phyloP scores from a whole-genome alignment of 768 basidiomycete genomes.

The Russula ochroleuca region DNA sequence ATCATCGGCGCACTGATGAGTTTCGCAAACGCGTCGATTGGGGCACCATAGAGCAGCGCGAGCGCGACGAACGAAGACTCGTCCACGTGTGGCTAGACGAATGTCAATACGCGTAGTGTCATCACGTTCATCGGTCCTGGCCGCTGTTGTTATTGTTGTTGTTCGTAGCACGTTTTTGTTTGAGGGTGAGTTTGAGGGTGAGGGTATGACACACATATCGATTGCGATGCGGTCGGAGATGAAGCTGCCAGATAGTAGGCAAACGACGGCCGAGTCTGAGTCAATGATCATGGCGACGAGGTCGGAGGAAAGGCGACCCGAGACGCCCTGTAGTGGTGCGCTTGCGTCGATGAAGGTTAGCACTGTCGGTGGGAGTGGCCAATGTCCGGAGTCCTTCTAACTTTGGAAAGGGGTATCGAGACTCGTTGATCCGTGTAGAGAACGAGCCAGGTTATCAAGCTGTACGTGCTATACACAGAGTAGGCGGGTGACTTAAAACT shows the following conservation, averaged over 20 bases:
- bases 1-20: slow-evolving; percentile 55
- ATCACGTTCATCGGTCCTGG: too few species aligned
- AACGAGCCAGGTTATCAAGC: too few species aligned
- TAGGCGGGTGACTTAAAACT: slow-evolving; percentile 52
- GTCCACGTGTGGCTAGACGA: slow-evolving; percentile 64
- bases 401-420: too few species aligned
- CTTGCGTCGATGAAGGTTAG: slow-evolving; percentile 63
- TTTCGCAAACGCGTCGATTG: too few species aligned
- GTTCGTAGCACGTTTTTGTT: too few species aligned
- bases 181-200: too few species aligned
- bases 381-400: background rate
- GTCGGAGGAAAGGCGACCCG: slow-evolving; percentile 53
- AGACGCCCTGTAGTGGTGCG: slow-evolving; percentile 48
- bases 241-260: slow-evolving; percentile 49
- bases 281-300: slow-evolving; percentile 69
- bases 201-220: slow-evolving; percentile 41
- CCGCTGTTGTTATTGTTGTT: too few species aligned
- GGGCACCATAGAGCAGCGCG: slow-evolving; percentile 58
- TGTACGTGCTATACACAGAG: slow-evolving; percentile 52
- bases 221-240: slow-evolving; percentile 52
- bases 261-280: slow-evolving; percentile 57
- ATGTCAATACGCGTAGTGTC: slow-evolving; percentile 56
- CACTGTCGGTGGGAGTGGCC: slow-evolving; percentile 35
- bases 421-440: too few species aligned
- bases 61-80: slow-evolving; percentile 49